Evolutionary conservation across 1,139 yeast species (phyloP).

Genomic region (Taphrina flavorubra): DNA sequence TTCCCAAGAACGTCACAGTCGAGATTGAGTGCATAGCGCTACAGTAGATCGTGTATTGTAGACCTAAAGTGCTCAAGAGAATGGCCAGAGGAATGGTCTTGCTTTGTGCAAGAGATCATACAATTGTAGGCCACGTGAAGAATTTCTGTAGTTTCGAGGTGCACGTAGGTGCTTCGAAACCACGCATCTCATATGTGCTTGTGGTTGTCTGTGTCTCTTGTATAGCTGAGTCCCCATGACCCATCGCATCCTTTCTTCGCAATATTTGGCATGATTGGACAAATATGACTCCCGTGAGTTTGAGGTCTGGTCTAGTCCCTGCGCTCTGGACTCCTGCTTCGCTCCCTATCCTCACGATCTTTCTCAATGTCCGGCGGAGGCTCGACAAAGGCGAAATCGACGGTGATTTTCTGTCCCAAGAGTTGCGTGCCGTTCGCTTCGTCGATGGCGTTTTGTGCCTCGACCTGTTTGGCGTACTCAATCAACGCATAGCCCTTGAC

Average conservation of each 20-base stretch:
- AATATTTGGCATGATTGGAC: no score
- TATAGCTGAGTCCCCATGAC: no score
- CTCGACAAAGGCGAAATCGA: constrained; percentile 55
- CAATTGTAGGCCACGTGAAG: no score
- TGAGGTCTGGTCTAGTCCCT: background rate
- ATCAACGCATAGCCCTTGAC: constrained; percentile 57
- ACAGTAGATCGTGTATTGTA: constrained; percentile 40
- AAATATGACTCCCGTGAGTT: no score
- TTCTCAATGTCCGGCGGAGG: constrained; percentile 44
- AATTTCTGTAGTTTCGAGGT: no score
- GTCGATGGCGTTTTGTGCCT: constrained; percentile 53
- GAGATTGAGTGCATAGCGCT: constrained; percentile 49
- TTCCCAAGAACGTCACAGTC: constrained; percentile 48
- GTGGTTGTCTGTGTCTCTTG: no score
- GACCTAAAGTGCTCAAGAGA: no score
- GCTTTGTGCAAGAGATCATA: background rate
- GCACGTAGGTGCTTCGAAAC: no score
- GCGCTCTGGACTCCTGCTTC: constrained; percentile 44
- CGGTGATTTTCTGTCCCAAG: constrained; percentile 51
- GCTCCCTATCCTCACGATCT: constrained; percentile 41
- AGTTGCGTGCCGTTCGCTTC: constrained; percentile 52
- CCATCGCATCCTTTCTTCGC: no score
- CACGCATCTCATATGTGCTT: no score
- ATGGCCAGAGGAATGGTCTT: background rate
- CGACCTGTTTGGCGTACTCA: constrained; percentile 52